Conservation (phyloP, 345 rosid genomes). For the Noccaea bulbosa region DNA sequence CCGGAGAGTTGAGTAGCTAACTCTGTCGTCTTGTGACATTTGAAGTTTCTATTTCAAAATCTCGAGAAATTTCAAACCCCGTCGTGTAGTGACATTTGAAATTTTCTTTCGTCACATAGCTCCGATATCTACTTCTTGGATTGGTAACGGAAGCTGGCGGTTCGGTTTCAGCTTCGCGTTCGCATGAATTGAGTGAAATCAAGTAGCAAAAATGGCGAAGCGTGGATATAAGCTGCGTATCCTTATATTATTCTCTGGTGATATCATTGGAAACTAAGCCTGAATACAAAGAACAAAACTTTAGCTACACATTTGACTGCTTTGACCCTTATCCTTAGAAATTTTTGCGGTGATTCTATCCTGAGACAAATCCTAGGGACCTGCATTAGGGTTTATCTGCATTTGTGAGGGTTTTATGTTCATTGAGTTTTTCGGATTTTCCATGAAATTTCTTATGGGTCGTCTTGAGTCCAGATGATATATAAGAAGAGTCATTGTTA, state of each 20-base stretch:
- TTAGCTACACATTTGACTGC: neutral
- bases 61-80: slow-evolving; percentile 29
- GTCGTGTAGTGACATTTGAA: slow-evolving; percentile 35
- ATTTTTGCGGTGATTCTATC: neutral
- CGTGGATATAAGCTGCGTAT: slow-evolving; percentile 99
- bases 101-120: neutral
- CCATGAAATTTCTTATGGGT: slow-evolving; percentile 3
- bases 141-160: slow-evolving; percentile 13
- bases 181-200: neutral
- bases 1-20: neutral
- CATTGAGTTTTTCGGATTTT: neutral
- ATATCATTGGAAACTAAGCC: neutral
- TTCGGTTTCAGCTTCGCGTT: slow-evolving; percentile 32
- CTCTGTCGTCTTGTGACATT: slow-evolving; percentile 12
- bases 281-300: slow-evolving; percentile 8
- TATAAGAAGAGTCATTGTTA: slow-evolving; percentile 9
- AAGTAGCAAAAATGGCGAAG: slow-evolving; percentile 64
- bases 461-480: slow-evolving; percentile 6
- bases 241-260: slow-evolving; percentile 46
- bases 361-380: no score
- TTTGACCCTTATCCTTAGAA: neutral
- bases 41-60: slow-evolving; percentile 16
- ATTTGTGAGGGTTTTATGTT: slow-evolving; percentile 15
- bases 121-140: neutral
- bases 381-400: slow-evolving; percentile 14